Base-by-base conservation (phyloP, 352 stramenopile species). In the Pythium inflatum region DNA sequence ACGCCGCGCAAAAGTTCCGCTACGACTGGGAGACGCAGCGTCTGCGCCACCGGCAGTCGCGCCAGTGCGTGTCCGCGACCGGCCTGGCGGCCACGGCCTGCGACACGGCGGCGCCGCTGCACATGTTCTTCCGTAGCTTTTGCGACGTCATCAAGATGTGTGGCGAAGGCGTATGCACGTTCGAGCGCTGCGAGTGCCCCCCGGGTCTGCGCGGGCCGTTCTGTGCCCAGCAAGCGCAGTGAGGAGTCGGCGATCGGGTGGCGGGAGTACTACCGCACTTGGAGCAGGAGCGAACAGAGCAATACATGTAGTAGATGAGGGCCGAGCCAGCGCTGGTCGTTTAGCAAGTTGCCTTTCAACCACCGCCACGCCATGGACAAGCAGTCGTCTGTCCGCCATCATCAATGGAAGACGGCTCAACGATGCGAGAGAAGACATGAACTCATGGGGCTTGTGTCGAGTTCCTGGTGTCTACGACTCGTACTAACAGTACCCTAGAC, bases 141-240 rank as follows among this genome's bases (percentile, higher is more conserved):
- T 63, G 56, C 40, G 56, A 63, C 27, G 56, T 63, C 16, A 48
- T 63, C 20, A 41, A 54, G n/a, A 27, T 63, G 40, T 63, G 56
- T 22, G 56, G 56, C 40, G 13, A n/a, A 2, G 56, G 38, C n/a
- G 41, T 5, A 41, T 63, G 56, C 40, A 16, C 18, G 40, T 63
- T 63, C 24, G 56, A 45, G 28, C 38, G 40, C 27, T 63, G 56
- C 36, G 56, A 8, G 56, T 63, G 56, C 22, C 20, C 24, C 5
- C 12, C 24, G n/a, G 40, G 27, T 3, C 25, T 28, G 22, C 28
- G 56, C 28, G 56, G 56, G 13, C 22, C n/a, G 14, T 63, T 63
- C 56, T 63, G 56, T 31, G 45, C 45, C 11, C n/a, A 53, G 45
- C 24, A 28, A 53, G 45, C 24, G n/a, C 11, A 33, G n/a, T 53